Percentiles rank a stretch among this genome's conserved stretches.
These are phyloP conservation scores for Cercospora janseana DNA, from an alignment of 2,329 filamentous ascomycete species.

Conservation along the genomic window DNA sequence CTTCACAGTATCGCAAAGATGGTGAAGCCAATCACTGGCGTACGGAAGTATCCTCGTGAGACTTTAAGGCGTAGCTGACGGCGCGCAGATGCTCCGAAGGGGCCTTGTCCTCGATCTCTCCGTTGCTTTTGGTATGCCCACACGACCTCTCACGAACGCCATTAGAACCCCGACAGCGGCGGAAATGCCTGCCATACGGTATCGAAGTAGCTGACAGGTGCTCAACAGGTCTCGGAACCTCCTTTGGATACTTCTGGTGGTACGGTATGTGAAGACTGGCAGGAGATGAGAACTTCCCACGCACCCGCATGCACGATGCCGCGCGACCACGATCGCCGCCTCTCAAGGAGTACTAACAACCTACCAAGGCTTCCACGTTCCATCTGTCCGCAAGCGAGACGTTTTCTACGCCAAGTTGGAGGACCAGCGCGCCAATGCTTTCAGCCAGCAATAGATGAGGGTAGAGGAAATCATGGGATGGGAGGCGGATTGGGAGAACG, in stretches of 20 bases:
- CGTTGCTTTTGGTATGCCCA: conserved; percentile 62
- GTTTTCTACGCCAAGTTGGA: conserved; percentile 63
- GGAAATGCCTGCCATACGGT: neutral
- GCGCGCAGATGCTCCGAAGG: conserved; percentile 61
- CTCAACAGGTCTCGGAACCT: conserved; percentile 57
- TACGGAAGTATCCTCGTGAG: conserved; percentile 38
- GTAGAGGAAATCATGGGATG: neutral
- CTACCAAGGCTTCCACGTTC: conserved; percentile 60
- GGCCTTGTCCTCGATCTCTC: conserved; percentile 65
- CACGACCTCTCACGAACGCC: conserved; percentile 1
- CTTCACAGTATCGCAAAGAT: conserved; percentile 19
- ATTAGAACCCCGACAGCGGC: neutral
- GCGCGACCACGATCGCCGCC: neutral
- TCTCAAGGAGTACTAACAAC: conserved; percentile 7
- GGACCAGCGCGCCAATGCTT: conserved; percentile 55
- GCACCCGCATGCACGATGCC: neutral
- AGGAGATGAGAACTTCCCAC: conserved; percentile 2
- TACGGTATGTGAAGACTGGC: conserved; percentile 53
- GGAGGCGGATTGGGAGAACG: conserved; percentile 3
- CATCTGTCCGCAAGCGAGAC: conserved; percentile 62
- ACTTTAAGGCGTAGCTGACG: conserved; percentile 25
- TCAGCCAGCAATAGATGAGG: conserved; percentile 37
- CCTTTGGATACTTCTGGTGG: conserved; percentile 66
- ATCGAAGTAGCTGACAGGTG: conserved; percentile 4
- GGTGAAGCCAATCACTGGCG: conserved; percentile 53